Percentiles rank a stretch among this genome's conserved stretches.
phyloP scores from a whole-genome alignment of 495 filamentous ascomycete species.

The Hyaloscypha variabilis region DNA sequence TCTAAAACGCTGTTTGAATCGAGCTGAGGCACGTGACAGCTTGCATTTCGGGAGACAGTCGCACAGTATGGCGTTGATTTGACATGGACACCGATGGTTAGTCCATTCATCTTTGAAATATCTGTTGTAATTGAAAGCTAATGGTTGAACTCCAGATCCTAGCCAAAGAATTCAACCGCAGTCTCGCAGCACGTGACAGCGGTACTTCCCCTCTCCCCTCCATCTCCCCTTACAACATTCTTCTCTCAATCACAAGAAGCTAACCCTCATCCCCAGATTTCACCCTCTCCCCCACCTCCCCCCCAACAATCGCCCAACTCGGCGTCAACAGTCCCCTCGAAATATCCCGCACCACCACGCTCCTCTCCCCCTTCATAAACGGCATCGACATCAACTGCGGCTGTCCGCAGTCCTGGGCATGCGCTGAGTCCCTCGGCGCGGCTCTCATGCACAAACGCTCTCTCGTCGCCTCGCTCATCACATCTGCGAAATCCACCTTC shows the following conservation, averaged over 20 bases:
- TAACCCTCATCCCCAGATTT: slow-evolving; percentile 40
- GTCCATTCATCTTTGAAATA: not conserved
- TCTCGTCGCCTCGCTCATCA: slow-evolving; percentile 61
- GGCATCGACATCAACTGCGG: slow-evolving; percentile 72
- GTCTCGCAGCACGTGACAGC: slow-evolving; percentile 56
- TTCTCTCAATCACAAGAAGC: slow-evolving; percentile 36
- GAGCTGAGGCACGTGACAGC: slow-evolving; percentile 43
- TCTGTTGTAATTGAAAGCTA: not conserved
- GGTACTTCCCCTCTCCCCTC: slow-evolving; percentile 35
- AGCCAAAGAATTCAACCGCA: slow-evolving; percentile 71
- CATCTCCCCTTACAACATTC: slow-evolving; percentile 3
- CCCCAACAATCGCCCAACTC: slow-evolving; percentile 66
- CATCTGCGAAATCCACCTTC: slow-evolving; percentile 38
- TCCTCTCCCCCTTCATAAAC: slow-evolving; percentile 59
- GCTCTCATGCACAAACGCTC: slow-evolving; percentile 62
- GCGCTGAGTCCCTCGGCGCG: slow-evolving; percentile 62
- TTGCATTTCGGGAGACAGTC: slow-evolving; percentile 66
- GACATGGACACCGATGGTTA: slow-evolving; percentile 67
- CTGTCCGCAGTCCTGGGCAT: slow-evolving; percentile 71
- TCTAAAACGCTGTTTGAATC: slow-evolving; percentile 16
- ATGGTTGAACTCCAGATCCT: slow-evolving; percentile 45
- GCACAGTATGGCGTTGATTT: slow-evolving; percentile 62
- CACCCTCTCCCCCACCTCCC: slow-evolving; percentile 38
- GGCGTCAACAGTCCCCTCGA: slow-evolving; percentile 57
- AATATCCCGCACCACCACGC: slow-evolving; percentile 59